Percentiles rank a stretch among this genome's conserved stretches.
Conservation (phyloP, 2,329 filamentous ascomycete species). For the Arthrobotrys pseudoclavata region DNA sequence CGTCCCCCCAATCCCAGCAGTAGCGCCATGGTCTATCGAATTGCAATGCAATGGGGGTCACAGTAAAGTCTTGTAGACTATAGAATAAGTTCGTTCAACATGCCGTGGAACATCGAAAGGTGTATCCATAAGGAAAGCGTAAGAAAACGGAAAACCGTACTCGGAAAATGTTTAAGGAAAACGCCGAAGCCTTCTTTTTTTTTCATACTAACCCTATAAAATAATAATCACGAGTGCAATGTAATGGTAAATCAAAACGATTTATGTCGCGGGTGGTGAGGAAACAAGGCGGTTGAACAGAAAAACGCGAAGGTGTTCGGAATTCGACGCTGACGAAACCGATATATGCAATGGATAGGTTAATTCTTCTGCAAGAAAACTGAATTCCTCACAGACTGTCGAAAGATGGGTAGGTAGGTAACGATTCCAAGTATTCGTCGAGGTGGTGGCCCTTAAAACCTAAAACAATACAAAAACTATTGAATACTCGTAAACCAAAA, state of each 20-base stretch:
- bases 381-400: constrained; percentile 58
- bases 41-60: constrained; percentile 38
- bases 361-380: constrained; percentile 55
- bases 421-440: constrained; percentile 30
- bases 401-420: constrained; percentile 10
- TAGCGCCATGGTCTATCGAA: constrained; percentile 20
- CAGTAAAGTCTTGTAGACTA: constrained; percentile 26
- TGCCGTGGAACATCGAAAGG: constrained; percentile 53
- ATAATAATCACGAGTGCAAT: constrained; percentile 53
- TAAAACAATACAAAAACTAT: constrained; percentile 35
- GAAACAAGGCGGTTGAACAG: constrained; percentile 52
- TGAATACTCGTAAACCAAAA: constrained; percentile 48
- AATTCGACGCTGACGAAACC: constrained; percentile 58
- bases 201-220: constrained; percentile 59
- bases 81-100: constrained; percentile 31
- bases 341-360: constrained; percentile 32
- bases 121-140: constrained; percentile 52
- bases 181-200: constrained; percentile 25
- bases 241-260: constrained; percentile 31
- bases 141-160: constrained; percentile 51
- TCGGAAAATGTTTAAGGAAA: constrained; percentile 18
- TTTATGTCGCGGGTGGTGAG: constrained; percentile 33
- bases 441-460: constrained; percentile 30
- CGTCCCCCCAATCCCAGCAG: neutral
- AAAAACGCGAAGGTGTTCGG: constrained; percentile 53